Conservation (phyloP, 768 basidiomycete genomes). For the Rubroboletus satanas region DNA sequence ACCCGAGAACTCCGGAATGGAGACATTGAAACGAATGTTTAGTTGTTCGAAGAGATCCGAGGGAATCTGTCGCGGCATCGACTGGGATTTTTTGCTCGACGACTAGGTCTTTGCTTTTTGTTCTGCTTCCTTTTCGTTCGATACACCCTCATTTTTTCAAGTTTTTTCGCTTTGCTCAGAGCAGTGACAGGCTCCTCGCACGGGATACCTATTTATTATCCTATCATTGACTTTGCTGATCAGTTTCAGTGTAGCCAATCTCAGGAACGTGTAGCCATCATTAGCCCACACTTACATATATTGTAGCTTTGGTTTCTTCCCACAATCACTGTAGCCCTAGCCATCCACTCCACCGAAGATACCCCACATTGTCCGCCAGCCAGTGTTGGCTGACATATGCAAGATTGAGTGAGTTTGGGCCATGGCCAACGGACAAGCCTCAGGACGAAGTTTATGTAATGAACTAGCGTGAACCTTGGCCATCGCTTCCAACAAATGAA, state of each 20-base stretch:
- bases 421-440: neutral
- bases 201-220: conserved; percentile 21
- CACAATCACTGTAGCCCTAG: conserved; percentile 25
- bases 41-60: conserved; percentile 52
- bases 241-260: conserved; percentile 23
- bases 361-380: neutral
- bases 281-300: conserved; percentile 11
- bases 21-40: conserved; percentile 62
- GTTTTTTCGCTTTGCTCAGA: conserved; percentile 5
- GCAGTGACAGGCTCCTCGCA: conserved; percentile 9
- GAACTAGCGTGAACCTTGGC: neutral
- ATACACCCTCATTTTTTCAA: conserved; percentile 1
- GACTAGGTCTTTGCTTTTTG: conserved; percentile 38
- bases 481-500: neutral
- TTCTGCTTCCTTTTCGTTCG: conserved; percentile 11
- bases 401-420: neutral
- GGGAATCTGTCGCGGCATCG: conserved; percentile 42
- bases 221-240: conserved; percentile 4
- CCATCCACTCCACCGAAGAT: conserved; percentile 7
- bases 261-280: conserved; percentile 25
- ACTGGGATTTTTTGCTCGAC: conserved; percentile 80
- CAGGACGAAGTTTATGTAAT: neutral
- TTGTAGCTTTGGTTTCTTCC: conserved; percentile 17
- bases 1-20: conserved; percentile 60
- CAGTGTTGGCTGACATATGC: neutral